phyloP scores from a whole-genome alignment of 345 rosid species.

The Psidium friedrichsthalianum region DNA sequence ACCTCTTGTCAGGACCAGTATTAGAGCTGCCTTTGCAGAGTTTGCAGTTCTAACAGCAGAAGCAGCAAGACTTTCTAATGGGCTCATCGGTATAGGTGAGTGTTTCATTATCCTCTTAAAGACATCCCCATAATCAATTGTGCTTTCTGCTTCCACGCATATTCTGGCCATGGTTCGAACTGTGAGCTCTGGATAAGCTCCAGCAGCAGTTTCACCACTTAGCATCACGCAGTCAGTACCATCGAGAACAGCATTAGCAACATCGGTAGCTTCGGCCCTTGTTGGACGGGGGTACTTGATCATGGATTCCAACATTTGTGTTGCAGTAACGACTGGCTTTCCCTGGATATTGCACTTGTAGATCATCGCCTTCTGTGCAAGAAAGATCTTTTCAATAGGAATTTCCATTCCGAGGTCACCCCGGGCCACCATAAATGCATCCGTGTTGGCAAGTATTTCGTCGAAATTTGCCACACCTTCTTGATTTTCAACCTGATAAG shows the following conservation, averaged over 20 bases:
- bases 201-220: slow-evolving; percentile 98
- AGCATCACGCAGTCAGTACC: slow-evolving; percentile 96
- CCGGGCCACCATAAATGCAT: slow-evolving; percentile 97
- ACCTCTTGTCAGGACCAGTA: slow-evolving; percentile 85
- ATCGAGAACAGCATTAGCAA: slow-evolving; percentile 91
- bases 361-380: slow-evolving; percentile 98
- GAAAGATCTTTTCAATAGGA: slow-evolving; percentile 90
- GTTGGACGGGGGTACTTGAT: slow-evolving; percentile 96
- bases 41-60: slow-evolving; percentile 92
- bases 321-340: slow-evolving; percentile 83
- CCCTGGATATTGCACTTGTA: slow-evolving; percentile 98
- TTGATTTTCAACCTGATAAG: slow-evolving; percentile 76
- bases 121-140: slow-evolving; percentile 68
- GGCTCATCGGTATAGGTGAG: slow-evolving; percentile 95
- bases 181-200: slow-evolving; percentile 91
- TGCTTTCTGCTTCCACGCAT: slow-evolving; percentile 90
- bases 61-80: slow-evolving; percentile 81
- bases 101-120: slow-evolving; percentile 77
- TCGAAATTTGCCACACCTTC: slow-evolving; percentile 98
- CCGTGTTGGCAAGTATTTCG: slow-evolving; percentile 75
- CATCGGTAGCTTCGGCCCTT: slow-evolving; percentile 97
- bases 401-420: slow-evolving; percentile 99
- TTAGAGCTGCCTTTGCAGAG: slow-evolving; percentile 70
- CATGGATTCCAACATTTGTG: slow-evolving; percentile 97
- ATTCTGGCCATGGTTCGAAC: slow-evolving; percentile 92